These are phyloP conservation scores for Eimeria necatrix DNA, from an alignment of 169 alveolate species.

Conservation along the genomic window DNA sequence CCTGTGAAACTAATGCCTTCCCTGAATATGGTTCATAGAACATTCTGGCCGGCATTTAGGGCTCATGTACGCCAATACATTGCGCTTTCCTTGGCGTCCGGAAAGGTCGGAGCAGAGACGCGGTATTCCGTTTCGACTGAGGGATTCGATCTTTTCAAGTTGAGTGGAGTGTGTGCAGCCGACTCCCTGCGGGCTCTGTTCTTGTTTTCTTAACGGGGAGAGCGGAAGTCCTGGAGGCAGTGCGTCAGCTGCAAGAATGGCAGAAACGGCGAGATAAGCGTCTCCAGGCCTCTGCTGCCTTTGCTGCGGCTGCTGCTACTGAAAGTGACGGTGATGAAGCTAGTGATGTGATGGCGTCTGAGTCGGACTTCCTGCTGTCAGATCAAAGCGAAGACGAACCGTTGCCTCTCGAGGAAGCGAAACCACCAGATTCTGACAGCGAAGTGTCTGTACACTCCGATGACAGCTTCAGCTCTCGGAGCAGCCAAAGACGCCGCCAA, in stretches of 20 bases:
- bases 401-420: constrained; percentile 62
- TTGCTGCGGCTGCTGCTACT: constrained; percentile 70
- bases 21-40: no score
- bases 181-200: constrained; percentile 98
- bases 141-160: background rate
- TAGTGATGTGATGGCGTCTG: background rate
- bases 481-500: background rate
- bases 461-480: constrained; percentile 17
- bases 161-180: constrained; percentile 83
- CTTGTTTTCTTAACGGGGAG: constrained; percentile 98
- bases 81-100: background rate
- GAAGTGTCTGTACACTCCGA: constrained; percentile 40
- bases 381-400: constrained; percentile 77
- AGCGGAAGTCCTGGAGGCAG: constrained; percentile 95
- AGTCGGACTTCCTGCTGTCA: constrained; percentile 42
- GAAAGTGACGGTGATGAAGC: constrained; percentile 49
- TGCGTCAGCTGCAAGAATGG: constrained; percentile 88
- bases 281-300: constrained; percentile 50
- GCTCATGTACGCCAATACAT: background rate
- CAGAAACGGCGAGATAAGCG: constrained; percentile 82
- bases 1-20: no score
- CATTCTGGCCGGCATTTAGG: no score
- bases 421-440: background rate
- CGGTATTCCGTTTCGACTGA: background rate
- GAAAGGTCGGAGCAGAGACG: background rate